phyloP scores from a whole-genome alignment of 2,329 filamentous ascomycete species.

The Fusarium hainanense region DNA sequence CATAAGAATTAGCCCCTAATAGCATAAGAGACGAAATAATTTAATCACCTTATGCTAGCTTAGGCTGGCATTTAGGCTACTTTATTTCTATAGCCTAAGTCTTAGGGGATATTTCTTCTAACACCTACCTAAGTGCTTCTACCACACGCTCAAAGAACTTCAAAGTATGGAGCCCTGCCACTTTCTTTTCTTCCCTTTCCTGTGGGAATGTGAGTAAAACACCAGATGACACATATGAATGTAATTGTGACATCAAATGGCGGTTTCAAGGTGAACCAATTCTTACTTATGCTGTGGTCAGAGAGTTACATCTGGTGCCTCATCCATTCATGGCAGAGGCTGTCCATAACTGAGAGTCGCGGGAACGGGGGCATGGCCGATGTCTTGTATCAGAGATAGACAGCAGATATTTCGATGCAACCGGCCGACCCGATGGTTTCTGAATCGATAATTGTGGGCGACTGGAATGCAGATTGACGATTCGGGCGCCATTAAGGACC shows the following conservation, averaged over 20 bases:
- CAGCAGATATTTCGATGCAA: slow-evolving; percentile 16
- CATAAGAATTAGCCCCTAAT: too few relatives aligned
- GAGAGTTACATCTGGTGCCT: neutral
- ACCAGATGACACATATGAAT: neutral
- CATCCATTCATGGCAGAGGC: neutral
- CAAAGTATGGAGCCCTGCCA: neutral
- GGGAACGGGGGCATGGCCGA: neutral
- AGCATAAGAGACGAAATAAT: too few relatives aligned
- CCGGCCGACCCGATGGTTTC: neutral
- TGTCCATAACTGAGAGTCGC: neutral
- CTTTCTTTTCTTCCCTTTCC: neutral
- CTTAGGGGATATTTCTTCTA: too few relatives aligned
- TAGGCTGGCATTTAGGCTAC: too few relatives aligned
- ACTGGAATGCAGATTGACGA: slow-evolving; percentile 29
- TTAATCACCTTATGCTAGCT: too few relatives aligned
- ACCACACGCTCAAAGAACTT: neutral
- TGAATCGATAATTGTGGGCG: neutral
- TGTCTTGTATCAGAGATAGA: slow-evolving; percentile 21
- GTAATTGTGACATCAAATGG: neutral
- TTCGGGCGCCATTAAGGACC: slow-evolving; percentile 14
- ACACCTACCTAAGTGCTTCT: neutral
- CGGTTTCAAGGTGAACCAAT: neutral
- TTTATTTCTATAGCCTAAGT: too few relatives aligned
- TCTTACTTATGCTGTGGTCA: neutral
- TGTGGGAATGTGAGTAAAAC: neutral